Base-by-base conservation (phyloP, 1,139 yeast genomes). In the Saccharomyces hybrid region DNA sequence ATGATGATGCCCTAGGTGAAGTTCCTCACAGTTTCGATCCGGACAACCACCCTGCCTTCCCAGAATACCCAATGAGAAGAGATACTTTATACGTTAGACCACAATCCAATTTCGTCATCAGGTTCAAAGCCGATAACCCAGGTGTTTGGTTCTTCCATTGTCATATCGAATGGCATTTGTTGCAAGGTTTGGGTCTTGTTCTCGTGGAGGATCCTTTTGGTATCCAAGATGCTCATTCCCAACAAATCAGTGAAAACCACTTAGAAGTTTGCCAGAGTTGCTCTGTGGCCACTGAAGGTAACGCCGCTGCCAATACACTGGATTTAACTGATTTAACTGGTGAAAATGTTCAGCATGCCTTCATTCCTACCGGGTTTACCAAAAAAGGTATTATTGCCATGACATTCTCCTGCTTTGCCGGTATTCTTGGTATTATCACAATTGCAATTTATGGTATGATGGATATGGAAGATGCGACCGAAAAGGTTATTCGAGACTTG, bases 91-190 rank as follows among this genome's bases (percentile, higher is more conserved):
- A 76, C 62, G 82, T 85, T 34, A 78, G 79, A 60, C 83, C 87
- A 31, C 84, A 83, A 63, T 87, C 91, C 31, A 83, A 84, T 71
- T 78, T 88, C 65, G 80, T 78, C n/a, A 70, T 79, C 25, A 77
- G 96, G 66, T 87, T 88, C 73, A 78, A 76, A 61, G 88, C 95
- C 52, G 82, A 85, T 65, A 88, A 88, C 70, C 96, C 96, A 28
- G 96, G 96, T 65, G 89, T 88, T 47, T 88, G 96, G 95, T 77
- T 86, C 66, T 89, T 89, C 88, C 97, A 89, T 70, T 90, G 97
- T 73, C 97, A 89, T 66, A 84, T 89, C 61, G 96, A 89, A 66
- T 89, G 97, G 97, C 97, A 89, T 75, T 79, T 89, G 75, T 83
- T 82, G 64, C 96, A 88, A 72, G 97, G 97, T 58, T 78, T 89